phyloP scores from a whole-genome alignment of 2,329 filamentous ascomycete species.

The Fusarium sp. region DNA sequence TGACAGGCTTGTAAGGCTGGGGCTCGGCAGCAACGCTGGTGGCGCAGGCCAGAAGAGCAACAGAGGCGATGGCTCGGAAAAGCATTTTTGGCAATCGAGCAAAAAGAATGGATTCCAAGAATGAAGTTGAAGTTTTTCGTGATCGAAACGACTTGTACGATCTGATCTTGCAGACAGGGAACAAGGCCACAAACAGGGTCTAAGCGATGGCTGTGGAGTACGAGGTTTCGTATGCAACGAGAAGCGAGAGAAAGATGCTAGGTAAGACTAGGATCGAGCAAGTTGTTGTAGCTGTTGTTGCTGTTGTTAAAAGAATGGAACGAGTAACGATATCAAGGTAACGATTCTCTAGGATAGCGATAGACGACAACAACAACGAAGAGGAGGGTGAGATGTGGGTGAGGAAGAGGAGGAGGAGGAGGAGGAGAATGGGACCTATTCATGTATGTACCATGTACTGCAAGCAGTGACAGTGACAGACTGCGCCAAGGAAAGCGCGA shows the following conservation, averaged over 20 bases:
- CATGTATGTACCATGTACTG: conserved; percentile 25
- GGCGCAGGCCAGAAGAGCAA: conserved; percentile 50
- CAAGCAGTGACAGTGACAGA: conserved; percentile 4
- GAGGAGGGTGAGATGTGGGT: conserved; percentile 21
- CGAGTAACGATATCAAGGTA: conserved; percentile 37
- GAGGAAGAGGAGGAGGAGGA: conserved; percentile 12
- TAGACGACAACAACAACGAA: conserved; percentile 24
- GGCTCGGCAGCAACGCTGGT: conserved; percentile 45
- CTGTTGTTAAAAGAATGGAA: conserved; percentile 39
- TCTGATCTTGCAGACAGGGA: conserved; percentile 32
- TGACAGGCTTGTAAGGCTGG: conserved; percentile 51
- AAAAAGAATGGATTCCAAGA: conserved; percentile 10
- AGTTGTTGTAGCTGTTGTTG: conserved; percentile 14
- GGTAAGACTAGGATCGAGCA: conserved; percentile 28
- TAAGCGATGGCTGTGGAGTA: conserved; percentile 29
- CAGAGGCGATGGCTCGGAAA: conserved; percentile 46
- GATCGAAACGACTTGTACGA: conserved; percentile 20
- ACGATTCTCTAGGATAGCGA: conserved; percentile 35
- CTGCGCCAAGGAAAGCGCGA: conserved; percentile 20
- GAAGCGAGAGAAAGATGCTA: conserved; percentile 20
- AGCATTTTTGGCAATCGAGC: conserved; percentile 46
- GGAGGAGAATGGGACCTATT: conserved; percentile 9
- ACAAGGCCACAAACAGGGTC: conserved; percentile 38
- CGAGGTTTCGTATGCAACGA: conserved; percentile 17
- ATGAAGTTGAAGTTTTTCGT: conserved; percentile 18